Conservation (phyloP, 345 rosid genomes). For the Geranium brycei region DNA sequence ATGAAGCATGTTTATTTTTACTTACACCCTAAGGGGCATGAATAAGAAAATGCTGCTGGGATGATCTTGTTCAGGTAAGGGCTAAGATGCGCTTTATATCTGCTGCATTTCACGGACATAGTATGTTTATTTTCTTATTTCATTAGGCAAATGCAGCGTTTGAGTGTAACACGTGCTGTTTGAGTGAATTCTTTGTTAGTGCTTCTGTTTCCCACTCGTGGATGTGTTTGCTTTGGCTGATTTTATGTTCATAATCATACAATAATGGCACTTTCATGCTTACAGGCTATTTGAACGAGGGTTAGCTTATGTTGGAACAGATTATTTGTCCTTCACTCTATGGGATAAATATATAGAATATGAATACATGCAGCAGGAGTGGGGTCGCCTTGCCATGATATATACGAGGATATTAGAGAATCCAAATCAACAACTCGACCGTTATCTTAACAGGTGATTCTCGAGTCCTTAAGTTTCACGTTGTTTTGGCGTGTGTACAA, state of each 20-base stretch:
- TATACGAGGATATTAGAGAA: conserved; percentile 74
- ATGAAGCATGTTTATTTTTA: conserved; percentile 28
- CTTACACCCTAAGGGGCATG: conserved; percentile 58
- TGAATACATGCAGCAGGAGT: conserved; percentile 79
- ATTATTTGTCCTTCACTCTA: conserved; percentile 62
- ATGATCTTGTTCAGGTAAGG: conserved; percentile 77
- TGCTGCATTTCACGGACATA: conserved; percentile 63
- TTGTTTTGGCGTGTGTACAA: neutral
- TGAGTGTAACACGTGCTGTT: conserved; percentile 52
- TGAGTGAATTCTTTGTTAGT: conserved; percentile 56
- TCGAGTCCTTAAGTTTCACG: neutral
- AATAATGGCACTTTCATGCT: conserved; percentile 14
- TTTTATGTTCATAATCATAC: conserved; percentile 7
- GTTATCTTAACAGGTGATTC: conserved; percentile 52
- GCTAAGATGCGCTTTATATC: conserved; percentile 80
- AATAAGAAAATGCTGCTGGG: conserved; percentile 88
- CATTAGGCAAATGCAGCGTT: conserved; percentile 74
- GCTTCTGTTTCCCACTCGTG: conserved; percentile 24
- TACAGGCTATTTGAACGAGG: conserved; percentile 88
- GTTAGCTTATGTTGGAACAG: conserved; percentile 78
- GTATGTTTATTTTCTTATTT: conserved; percentile 56
- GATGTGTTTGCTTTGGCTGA: conserved; percentile 17
- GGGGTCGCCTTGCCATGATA: conserved; percentile 65
- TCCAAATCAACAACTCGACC: conserved; percentile 76
- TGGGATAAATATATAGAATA: conserved; percentile 97